A percentile compares a stretch with the other conserved stretches of the same genome.
These are phyloP conservation scores for Helotiales sp. DNA, from an alignment of 2,329 filamentous ascomycete genomes.

Conservation along the genomic window DNA sequence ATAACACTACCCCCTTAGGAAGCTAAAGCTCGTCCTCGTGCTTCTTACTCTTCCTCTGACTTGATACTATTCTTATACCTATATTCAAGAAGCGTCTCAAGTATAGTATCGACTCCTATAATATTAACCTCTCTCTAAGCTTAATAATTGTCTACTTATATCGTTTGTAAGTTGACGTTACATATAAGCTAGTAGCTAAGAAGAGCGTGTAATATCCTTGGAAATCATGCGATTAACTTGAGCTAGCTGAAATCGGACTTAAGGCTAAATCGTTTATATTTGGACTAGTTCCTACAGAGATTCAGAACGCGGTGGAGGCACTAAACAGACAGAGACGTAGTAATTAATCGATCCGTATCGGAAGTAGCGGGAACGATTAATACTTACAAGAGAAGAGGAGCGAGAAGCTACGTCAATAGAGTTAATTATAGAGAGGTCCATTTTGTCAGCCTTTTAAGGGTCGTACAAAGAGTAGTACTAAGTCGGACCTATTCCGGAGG, in stretches of 20 bases:
- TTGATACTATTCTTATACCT: neutral
- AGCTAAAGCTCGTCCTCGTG: too few species aligned
- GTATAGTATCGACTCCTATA: neutral
- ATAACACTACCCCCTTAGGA: too few species aligned
- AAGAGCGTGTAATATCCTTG: neutral
- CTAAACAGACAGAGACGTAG: neutral
- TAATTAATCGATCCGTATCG: neutral
- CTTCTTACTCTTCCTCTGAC: neutral
- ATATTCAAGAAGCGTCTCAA: neutral
- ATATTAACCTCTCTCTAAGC: neutral
- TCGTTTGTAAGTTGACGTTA: neutral
- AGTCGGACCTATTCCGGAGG: neutral
- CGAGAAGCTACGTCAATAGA: neutral
- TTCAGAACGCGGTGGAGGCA: too few species aligned
- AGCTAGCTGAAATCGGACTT: neutral
- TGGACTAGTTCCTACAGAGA: neutral
- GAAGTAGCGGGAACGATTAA: neutral
- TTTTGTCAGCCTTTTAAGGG: neutral
- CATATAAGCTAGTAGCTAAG: neutral
- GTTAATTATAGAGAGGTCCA: neutral
- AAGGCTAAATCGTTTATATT: neutral
- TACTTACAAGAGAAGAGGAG: neutral
- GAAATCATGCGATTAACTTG: neutral
- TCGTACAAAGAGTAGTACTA: neutral
- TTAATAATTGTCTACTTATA: too few species aligned